Evolutionary conservation across 2,329 filamentous ascomycete genomes (phyloP), one percentile per base, ranked within the genome.

Genomic region (Allantophomopsis lycopodina): DNA sequence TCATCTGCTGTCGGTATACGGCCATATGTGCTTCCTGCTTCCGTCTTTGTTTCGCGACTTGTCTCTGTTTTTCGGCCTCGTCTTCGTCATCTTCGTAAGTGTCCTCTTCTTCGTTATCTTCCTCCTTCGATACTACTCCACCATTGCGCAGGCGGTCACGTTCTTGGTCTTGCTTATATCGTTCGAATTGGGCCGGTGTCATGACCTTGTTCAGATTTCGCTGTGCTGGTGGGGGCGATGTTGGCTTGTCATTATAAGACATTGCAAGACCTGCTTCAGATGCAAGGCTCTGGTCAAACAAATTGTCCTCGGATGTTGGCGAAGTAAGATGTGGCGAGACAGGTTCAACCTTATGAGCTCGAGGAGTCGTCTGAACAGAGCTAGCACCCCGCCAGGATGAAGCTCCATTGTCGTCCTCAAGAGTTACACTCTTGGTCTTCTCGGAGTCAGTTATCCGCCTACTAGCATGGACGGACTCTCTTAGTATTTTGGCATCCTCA

Each of bases 1-100:
- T 94, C 87, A 94, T 94, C 60, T 91, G 83, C 57, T 94, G 87
- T 42, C 87, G 76, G 58, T 94, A 94, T 2, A 94, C 80, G 2
- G 85, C 73, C 66, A 94, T 79, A 56, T 91, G 85, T 11, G 87
- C 87, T 59, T 94, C 85, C 56, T 94, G 87, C 65, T 88, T 91
- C 51, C 78, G 75, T 46, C 87, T 71, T 56, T 91, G 84, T 55
- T 79, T 83, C 14, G 80, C 76, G 36, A 81, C 69, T 54, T 83
- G 71, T 54, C 70, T 80, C 20, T 76, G 75, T 53, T 83, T 84
- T 52, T 93, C 85, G 1, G 70, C 57, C 46, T 93, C 86, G 49
- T 93, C 85, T 33, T 88, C 82, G 35, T 85, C 80, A 35, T 84
- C 79, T 32, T 79, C 75, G 44, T 82, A 79, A 43, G 78, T 66